phyloP scores from a whole-genome alignment of 331 rosid genomes.

The Acacia pycnantha region DNA sequence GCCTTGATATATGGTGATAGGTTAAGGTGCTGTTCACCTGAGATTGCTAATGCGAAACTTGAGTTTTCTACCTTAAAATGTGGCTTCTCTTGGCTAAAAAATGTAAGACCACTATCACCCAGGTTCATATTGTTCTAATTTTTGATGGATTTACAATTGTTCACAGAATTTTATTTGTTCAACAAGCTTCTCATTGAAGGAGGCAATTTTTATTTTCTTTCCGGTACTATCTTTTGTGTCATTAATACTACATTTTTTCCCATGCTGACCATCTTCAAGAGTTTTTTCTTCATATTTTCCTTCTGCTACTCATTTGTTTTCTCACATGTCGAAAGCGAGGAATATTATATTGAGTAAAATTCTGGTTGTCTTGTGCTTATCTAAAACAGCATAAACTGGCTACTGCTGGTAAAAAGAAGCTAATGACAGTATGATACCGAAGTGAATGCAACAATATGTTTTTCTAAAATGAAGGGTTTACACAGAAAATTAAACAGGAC shows the following conservation, averaged over 20 bases:
- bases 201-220: conserved; percentile 12
- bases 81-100: conserved; percentile 65
- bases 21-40: conserved; percentile 85
- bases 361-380: background rate
- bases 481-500: background rate
- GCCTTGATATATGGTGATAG: conserved; percentile 89
- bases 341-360: background rate
- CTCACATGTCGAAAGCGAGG: background rate
- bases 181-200: conserved; percentile 3
- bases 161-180: conserved; percentile 6
- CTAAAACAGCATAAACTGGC: background rate
- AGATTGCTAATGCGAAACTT: conserved; percentile 74
- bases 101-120: conserved; percentile 48
- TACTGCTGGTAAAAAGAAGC: background rate
- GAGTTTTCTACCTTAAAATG: conserved; percentile 46
- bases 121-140: conserved; percentile 20
- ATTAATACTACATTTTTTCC: background rate
- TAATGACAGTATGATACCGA: background rate
- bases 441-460: background rate
- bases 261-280: background rate
- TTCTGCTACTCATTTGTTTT: background rate
- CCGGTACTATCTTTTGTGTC: background rate
- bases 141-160: conserved; percentile 2
- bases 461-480: background rate
- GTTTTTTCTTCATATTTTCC: background rate